A percentile compares a stretch with the other conserved stretches of the same genome.
phyloP scores from a whole-genome alignment of 345 rosid genomes.

The Clausena lansium region DNA sequence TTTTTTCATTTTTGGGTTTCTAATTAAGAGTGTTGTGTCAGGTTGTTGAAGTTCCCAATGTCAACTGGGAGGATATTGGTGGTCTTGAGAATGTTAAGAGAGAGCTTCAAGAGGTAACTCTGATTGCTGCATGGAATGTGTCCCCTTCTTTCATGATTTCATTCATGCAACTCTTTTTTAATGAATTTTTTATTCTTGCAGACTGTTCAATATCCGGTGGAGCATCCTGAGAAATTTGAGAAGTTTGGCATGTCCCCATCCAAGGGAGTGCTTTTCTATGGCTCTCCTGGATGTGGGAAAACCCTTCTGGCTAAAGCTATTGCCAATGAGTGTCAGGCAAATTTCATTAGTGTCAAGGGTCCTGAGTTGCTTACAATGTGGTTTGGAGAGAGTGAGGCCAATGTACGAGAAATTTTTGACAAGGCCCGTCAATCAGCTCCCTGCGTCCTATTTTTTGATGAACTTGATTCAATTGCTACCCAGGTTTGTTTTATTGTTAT shows the following conservation, averaged over 20 bases:
- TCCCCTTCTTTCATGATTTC: not conserved
- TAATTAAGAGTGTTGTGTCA: conserved; percentile 17
- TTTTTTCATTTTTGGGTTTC: not conserved
- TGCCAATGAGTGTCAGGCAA: conserved; percentile 96
- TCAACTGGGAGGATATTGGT: conserved; percentile 88
- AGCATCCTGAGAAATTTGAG: conserved; percentile 97
- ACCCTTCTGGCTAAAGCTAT: conserved; percentile 98
- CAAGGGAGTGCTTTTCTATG: conserved; percentile 93
- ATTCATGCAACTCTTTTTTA: not conserved
- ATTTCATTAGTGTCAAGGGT: conserved; percentile 93
- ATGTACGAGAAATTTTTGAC: conserved; percentile 93
- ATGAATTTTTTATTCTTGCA: conserved; percentile 22
- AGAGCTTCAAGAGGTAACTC: conserved; percentile 91
- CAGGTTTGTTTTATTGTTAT: conserved; percentile 45
- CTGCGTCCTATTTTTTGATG: conserved; percentile 90
- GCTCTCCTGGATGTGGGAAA: conserved; percentile 98
- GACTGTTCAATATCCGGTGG: conserved; percentile 99
- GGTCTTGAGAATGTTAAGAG: conserved; percentile 94
- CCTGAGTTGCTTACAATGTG: conserved; percentile 98
- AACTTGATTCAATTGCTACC: conserved; percentile 95
- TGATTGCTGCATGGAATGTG: not conserved
- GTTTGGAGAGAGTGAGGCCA: conserved; percentile 98
- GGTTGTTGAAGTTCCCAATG: conserved; percentile 98
- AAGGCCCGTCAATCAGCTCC: conserved; percentile 97
- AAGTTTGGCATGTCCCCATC: conserved; percentile 98